Conservation (phyloP, 805 yeast species). For the Debaryomyces hansenii region DNA sequence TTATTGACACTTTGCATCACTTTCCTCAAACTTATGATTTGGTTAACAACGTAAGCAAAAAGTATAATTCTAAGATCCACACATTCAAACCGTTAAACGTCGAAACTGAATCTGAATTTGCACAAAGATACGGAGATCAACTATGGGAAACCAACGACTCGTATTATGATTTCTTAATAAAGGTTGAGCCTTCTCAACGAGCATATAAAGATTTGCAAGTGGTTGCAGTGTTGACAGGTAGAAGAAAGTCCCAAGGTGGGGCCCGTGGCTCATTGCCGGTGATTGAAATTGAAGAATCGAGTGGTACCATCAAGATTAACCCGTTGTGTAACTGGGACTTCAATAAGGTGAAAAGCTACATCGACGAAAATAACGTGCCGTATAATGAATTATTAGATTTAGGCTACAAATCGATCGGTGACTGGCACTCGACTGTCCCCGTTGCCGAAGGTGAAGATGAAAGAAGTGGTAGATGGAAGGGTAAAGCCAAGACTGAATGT, state of each 20-base stretch:
- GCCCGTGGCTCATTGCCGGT: conserved; percentile 70
- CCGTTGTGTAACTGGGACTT: conserved; percentile 87
- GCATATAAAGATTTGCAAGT: conserved; percentile 75
- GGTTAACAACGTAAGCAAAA: conserved; percentile 54
- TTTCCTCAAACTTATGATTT: conserved; percentile 90
- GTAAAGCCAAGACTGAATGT: conserved; percentile 88
- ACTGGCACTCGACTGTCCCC: conserved; percentile 92
- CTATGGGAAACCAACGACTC: conserved; percentile 84
- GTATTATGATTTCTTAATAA: conserved; percentile 79
- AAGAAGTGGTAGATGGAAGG: conserved; percentile 97
- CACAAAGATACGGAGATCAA: conserved; percentile 64
- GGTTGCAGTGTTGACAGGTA: conserved; percentile 88
- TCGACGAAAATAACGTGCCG: conserved; percentile 73
- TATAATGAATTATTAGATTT: conserved; percentile 79
- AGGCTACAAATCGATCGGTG: conserved; percentile 92
- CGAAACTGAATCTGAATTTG: conserved; percentile 61
- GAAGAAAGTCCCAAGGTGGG: conserved; percentile 90
- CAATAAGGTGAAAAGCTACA: conserved; percentile 64
- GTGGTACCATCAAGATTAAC: conserved; percentile 80
- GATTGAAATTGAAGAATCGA: conserved; percentile 69
- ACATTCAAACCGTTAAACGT: conserved; percentile 66
- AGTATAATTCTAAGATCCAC: conserved; percentile 60
- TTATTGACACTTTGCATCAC: conserved; percentile 88
- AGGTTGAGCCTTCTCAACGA: conserved; percentile 89
- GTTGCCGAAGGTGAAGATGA: conserved; percentile 92